These are phyloP conservation scores for Pleurotus platypus DNA, from an alignment of 768 basidiomycete species.

Conservation along the genomic window DNA sequence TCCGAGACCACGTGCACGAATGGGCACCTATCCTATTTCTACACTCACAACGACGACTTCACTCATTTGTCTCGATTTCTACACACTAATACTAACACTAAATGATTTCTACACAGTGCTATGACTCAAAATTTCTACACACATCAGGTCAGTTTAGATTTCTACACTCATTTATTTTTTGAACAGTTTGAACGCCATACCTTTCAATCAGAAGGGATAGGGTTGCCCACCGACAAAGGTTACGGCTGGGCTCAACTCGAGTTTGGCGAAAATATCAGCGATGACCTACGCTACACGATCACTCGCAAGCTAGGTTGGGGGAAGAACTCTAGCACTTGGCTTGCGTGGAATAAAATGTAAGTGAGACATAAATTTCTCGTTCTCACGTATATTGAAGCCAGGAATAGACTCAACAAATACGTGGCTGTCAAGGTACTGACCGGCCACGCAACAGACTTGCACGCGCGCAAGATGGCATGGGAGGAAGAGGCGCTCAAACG, in stretches of 20 bases:
- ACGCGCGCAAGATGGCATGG: conserved; percentile 10
- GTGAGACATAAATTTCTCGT: too few relatives aligned
- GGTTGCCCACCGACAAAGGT: too few relatives aligned
- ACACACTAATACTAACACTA: not conserved
- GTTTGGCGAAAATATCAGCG: conserved; percentile 22
- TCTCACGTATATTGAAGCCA: too few relatives aligned
- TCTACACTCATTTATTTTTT: too few relatives aligned
- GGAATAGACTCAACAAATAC: conserved; percentile 4
- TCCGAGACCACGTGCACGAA: too few relatives aligned
- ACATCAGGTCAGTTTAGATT: not conserved
- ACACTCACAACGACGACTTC: not conserved
- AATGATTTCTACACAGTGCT: not conserved
- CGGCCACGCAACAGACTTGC: conserved; percentile 18
- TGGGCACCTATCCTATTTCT: not conserved
- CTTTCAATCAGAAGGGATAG: too few relatives aligned
- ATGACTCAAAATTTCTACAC: not conserved
- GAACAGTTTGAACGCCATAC: too few relatives aligned
- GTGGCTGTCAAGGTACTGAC: conserved; percentile 28
- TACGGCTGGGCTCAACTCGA: conserved; percentile 22
- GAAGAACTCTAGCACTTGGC: too few relatives aligned
- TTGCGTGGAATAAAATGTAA: conserved; percentile 12
- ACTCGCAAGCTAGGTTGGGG: conserved; percentile 28
- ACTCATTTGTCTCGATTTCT: not conserved
- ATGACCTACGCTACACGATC: conserved; percentile 20
- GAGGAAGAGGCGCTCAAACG: conserved; percentile 20